Evolutionary conservation across 139 green algal genomes (phyloP).

Genomic region (Dunaliella primolecta): DNA sequence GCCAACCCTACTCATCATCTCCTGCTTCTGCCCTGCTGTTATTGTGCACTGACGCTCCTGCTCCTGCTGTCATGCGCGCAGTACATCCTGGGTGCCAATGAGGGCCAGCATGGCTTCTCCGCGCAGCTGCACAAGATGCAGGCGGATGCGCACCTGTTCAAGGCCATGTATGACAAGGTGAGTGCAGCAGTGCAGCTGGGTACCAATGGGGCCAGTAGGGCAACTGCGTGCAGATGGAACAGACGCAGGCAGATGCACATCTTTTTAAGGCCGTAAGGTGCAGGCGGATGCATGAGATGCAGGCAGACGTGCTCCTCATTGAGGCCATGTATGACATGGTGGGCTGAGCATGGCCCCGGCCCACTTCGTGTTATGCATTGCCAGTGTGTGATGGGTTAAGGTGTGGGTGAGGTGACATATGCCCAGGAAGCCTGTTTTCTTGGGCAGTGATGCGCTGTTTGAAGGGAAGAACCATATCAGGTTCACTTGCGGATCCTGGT

Average conservation of each 20-base stretch:
- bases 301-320: neutral
- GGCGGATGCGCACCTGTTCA: slow-evolving; percentile 1
- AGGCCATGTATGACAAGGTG: slow-evolving; percentile 22
- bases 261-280: slow-evolving; percentile 15
- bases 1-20: no score
- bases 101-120: neutral
- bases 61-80: neutral
- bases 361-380: no score
- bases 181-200: no score
- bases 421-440: no score
- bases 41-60: no score
- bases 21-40: no score
- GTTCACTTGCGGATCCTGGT: no score
- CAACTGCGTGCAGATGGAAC: neutral
- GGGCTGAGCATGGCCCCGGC: no score
- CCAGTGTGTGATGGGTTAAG: no score
- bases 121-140: slow-evolving; percentile 1
- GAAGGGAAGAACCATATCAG: no score
- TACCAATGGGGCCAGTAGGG: neutral
- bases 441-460: no score
- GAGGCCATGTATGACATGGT: slow-evolving; percentile 21
- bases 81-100: neutral
- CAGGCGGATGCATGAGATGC: neutral
- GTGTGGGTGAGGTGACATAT: no score
- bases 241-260: neutral